Evolutionary conservation across 345 rosid genomes (phyloP), one percentile per base, ranked within the genome.

Genomic region (Melaleuca alternifolia): DNA sequence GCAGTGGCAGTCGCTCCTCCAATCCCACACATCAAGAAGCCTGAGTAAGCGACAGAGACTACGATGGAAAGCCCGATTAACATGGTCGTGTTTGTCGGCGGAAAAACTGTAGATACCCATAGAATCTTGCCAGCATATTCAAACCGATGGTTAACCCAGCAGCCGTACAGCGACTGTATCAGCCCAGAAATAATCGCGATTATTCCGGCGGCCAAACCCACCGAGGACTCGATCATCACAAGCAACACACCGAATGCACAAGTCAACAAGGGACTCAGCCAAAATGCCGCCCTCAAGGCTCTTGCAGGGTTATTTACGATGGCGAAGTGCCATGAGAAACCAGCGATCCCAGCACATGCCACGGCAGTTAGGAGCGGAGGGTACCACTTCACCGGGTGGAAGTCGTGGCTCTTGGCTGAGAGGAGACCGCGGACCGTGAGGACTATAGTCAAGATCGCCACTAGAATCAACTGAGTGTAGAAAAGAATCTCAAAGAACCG

Each of bases 1-100:
- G 93, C 92, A 5, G 93, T 88, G 1, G 97, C 89, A 24, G 93
- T 92, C 41, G 98, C 98, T 50, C 97, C 98, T 44, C 97, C 98
- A 26, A 97, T 94, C 85, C 97, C 99, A 24, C 91, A 89, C 62
- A 94, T 91, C 91, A 93, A 86, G 90, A 97, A 93, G 54, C 92
- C 83, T 37, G 94, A 93, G 90, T 94, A 94, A 9, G 93, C 6
- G 6, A 89, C 54, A 33, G 94, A 84, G 5, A 54, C 51, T 13
- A 87, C 3, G 87, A 91, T 86, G 5, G 96, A 91, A 23, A 89
- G 83, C 52, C 48, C 15, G 52, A 89, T 91, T 61, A 94, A 79
- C 26, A 48, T 54, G 46, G 86, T 82, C n/a, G 93, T 93, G 85
- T 88, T 86, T 3, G 89, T 33, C 20, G 94, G 97, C 81, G 93